Conservation (phyloP, 768 basidiomycete genomes). For the Wakefieldia striispora region DNA sequence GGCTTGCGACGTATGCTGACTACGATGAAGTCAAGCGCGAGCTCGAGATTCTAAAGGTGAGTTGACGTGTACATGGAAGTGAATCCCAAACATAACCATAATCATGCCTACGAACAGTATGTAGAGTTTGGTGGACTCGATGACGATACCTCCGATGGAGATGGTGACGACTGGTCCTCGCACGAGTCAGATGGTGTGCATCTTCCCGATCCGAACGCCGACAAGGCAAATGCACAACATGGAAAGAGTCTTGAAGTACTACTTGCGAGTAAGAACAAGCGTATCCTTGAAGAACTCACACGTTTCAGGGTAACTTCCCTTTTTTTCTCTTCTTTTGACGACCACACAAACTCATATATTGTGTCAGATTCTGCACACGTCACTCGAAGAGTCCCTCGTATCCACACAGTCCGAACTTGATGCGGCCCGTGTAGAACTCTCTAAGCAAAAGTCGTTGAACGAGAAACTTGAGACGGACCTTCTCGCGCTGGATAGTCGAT, state of each 20-base stretch:
- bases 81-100: neutral
- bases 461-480: constrained; percentile 93
- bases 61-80: constrained; percentile 1
- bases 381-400: constrained; percentile 71
- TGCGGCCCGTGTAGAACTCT: constrained; percentile 59
- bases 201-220: constrained; percentile 87
- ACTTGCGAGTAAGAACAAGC: constrained; percentile 91
- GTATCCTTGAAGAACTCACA: constrained; percentile 88
- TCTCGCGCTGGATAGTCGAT: constrained; percentile 66
- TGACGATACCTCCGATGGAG: constrained; percentile 50
- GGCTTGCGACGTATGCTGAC: constrained; percentile 72
- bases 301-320: constrained; percentile 66
- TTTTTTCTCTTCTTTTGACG: neutral
- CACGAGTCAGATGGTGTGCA: constrained; percentile 51
- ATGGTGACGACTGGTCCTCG: constrained; percentile 48
- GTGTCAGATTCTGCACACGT: constrained; percentile 72
- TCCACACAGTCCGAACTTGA: constrained; percentile 57
- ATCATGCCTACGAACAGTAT: constrained; percentile 50
- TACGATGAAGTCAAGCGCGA: constrained; percentile 99
- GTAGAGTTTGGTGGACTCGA: constrained; percentile 95
- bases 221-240: constrained; percentile 71
- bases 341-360: neutral
- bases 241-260: constrained; percentile 88
- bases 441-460: constrained; percentile 76
- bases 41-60: constrained; percentile 96